A percentile compares a stretch with the other conserved stretches of the same genome.
These are phyloP conservation scores for Amanita exitialis DNA, from an alignment of 768 basidiomycete species.

Conservation along the genomic window DNA sequence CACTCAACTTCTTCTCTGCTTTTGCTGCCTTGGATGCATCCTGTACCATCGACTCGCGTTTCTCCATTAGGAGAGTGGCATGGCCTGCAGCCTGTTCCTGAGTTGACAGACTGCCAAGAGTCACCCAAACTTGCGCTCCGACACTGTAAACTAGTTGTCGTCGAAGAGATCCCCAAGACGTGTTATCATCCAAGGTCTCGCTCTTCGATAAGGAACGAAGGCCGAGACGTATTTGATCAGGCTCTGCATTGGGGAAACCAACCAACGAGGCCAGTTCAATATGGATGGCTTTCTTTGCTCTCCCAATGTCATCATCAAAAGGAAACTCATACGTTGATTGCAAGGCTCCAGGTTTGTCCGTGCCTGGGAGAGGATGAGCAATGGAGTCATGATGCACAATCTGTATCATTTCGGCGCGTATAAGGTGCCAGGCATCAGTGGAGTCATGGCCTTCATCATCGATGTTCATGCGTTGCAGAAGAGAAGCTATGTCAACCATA, in stretches of 20 bases:
- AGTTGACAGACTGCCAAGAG: slow-evolving; percentile 42
- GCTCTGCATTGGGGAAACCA: slow-evolving; percentile 78
- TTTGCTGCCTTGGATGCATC: slow-evolving; percentile 79
- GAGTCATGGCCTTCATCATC: slow-evolving; percentile 33
- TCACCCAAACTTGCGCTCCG: slow-evolving; percentile 52
- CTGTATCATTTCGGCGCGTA: slow-evolving; percentile 69
- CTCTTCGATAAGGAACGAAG: slow-evolving; percentile 53
- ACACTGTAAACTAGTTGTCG: slow-evolving; percentile 57
- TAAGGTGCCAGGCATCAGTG: slow-evolving; percentile 46
- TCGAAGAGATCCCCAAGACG: slow-evolving; percentile 67
- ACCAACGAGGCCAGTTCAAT: slow-evolving; percentile 69
- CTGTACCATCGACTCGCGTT: slow-evolving; percentile 63
- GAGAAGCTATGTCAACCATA: slow-evolving; percentile 59
- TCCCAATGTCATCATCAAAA: slow-evolving; percentile 62
- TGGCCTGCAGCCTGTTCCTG: slow-evolving; percentile 61
- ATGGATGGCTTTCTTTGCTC: slow-evolving; percentile 66
- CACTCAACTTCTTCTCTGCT: slow-evolving; percentile 81
- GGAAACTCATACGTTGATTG: slow-evolving; percentile 64
- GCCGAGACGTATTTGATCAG: slow-evolving; percentile 71
- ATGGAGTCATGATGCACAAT: slow-evolving; percentile 86
- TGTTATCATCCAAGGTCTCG: slow-evolving; percentile 47
- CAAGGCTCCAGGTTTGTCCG: slow-evolving; percentile 62
- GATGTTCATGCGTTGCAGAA: slow-evolving; percentile 51
- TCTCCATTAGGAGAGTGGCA: slow-evolving; percentile 44
- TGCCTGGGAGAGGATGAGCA: slow-evolving; percentile 81